Evolutionary conservation across 371 early-diverging fungal species (phyloP).

Genomic region (Chytridium lagenaria): DNA sequence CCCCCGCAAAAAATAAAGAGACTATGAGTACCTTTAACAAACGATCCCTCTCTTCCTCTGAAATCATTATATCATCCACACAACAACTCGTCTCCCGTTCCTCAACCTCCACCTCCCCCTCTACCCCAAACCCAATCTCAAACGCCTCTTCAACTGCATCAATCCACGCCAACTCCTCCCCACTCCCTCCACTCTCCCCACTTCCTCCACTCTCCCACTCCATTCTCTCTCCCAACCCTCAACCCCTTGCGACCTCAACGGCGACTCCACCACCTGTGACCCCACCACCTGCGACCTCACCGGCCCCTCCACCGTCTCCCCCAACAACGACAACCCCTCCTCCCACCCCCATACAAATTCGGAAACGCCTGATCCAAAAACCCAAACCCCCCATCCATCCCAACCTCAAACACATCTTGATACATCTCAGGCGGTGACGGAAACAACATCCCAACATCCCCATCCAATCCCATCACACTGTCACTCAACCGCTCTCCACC

Average conservation of each 20-base stretch:
- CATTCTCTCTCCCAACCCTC: background rate
- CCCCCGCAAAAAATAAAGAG: too few species aligned
- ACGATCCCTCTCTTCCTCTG: background rate
- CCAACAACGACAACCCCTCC: background rate
- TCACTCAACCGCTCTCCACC: too few species aligned
- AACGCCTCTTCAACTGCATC: slow-evolving; percentile 1
- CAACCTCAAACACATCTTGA: background rate
- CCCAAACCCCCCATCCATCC: background rate
- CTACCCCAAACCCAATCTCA: background rate
- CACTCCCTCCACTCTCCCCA: too few species aligned
- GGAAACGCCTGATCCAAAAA: background rate
- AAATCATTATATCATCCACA: background rate
- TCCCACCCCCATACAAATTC: background rate
- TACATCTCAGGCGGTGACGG: background rate
- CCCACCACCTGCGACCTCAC: background rate
- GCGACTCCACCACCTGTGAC: background rate
- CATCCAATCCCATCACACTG: background rate
- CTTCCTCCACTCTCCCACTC: background rate
- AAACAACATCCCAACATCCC: background rate
- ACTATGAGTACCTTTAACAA: background rate
- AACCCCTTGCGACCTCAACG: background rate
- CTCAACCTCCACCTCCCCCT: background rate
- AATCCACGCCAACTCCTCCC: background rate
- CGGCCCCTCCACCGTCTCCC: background rate
- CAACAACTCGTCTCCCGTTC: background rate